These are phyloP conservation scores for Colletotrichum neosansevieriae DNA, from an alignment of 2,329 filamentous ascomycete species.

Conservation along the genomic window DNA sequence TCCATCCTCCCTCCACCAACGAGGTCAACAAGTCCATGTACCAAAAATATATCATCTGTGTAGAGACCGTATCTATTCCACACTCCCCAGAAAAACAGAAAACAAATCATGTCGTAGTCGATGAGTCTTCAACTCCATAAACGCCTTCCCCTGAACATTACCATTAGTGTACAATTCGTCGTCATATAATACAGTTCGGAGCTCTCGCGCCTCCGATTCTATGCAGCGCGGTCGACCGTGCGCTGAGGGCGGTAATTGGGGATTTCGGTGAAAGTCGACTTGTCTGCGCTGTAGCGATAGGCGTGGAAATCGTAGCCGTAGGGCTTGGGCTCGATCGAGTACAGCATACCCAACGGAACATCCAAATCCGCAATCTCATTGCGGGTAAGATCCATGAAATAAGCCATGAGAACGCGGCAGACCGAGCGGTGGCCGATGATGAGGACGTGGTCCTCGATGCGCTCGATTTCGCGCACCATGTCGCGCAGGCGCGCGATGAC, in stretches of 20 bases:
- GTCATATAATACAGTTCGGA: conserved; percentile 33
- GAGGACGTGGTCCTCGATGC: conserved; percentile 94
- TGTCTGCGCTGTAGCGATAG: conserved; percentile 86
- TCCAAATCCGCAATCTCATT: conserved; percentile 95
- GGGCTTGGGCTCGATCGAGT: conserved; percentile 95
- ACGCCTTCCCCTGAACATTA: conserved; percentile 18
- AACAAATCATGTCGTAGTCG: conserved; percentile 33
- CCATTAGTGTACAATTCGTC: conserved; percentile 36
- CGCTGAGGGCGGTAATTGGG: conserved; percentile 84
- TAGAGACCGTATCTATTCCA: conserved; percentile 19
- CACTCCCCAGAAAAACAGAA: conserved; percentile 15
- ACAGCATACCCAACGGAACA: conserved; percentile 92
- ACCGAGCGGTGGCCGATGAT: conserved; percentile 94
- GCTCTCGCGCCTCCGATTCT: conserved; percentile 24
- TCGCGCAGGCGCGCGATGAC: conserved; percentile 95
- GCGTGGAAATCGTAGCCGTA: conserved; percentile 98
- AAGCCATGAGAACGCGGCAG: conserved; percentile 91
- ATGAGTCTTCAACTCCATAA: conserved; percentile 30
- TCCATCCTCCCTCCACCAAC: conserved; percentile 17
- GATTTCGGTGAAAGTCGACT: conserved; percentile 85
- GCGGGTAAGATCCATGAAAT: conserved; percentile 92
- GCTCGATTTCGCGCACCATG: conserved; percentile 96
- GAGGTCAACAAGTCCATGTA: conserved; percentile 24
- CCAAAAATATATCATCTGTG: conserved; percentile 20
- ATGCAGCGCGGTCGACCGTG: conserved; percentile 58